Base-by-base conservation (phyloP, 352 stramenopile genomes). In the Phytophthora idaei region DNA sequence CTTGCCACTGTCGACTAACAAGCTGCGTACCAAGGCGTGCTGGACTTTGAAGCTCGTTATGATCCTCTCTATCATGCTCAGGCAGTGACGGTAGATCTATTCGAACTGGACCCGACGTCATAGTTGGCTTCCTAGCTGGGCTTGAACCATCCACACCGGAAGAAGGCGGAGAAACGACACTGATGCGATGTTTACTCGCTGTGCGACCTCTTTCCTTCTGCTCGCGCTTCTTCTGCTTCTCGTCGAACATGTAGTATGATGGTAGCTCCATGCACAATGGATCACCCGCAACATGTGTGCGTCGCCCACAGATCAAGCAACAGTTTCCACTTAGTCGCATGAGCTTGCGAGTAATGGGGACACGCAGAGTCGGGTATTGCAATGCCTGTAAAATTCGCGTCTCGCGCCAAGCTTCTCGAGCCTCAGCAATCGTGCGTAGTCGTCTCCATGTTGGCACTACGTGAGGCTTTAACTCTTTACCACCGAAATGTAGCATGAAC, bases 261-360 rank as follows among this genome's bases (percentile, higher is more conserved):
- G 78, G 63, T 17, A 91, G 72, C 37, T 92, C 77, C 83, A 94
- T 90, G 69, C 87, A 95, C 25, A 95, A 71, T 49, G 92, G 83
- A 53, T 95, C 84, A 14, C 85, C 86, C 0, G 85, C 85, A 15
- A 93, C 53, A 67, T 94, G 87, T 5, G 85, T 90, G 52, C 78
- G 55, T 21, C 85, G 74, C 0, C 84, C 84, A 61, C 85, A 94
- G 67, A 88, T 92, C 57, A 90, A 78, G 55, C 87, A 95, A 42
- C 67, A 72, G 45, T 95, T 95, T 27, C 80, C 84, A 55, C 85
- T 94, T 4, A 93, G 69, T 5, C 87, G 82, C 87, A 95, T 94
- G 65, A 94, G 84, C 62, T 93, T 93, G 46, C 84, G 77, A 27
- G 85, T 93, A 64, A 93, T 90, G 12, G 85, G 82, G 17, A 93